Evolutionary conservation across 345 rosid species (phyloP).

Genomic region (Populus alba): DNA sequence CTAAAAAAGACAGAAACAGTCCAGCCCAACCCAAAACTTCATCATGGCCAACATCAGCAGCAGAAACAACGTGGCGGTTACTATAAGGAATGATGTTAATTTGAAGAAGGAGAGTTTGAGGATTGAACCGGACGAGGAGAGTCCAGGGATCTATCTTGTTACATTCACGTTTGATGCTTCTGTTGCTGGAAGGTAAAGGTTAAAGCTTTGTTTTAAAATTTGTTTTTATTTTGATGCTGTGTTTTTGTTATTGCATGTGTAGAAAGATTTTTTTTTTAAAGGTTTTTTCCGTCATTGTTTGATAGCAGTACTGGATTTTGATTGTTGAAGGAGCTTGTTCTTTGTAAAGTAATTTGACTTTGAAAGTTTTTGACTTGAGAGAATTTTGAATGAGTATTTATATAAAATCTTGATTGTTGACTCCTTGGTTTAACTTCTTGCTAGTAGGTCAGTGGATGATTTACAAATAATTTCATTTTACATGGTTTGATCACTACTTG

Average conservation of each 20-base stretch:
- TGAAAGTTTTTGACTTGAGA: background rate
- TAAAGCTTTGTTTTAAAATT: background rate
- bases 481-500: background rate
- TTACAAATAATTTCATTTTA: background rate
- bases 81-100: conserved; percentile 78
- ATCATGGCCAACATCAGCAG: conserved; percentile 70
- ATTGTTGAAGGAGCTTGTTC: no score
- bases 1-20: background rate
- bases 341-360: background rate
- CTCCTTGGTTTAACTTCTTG: background rate
- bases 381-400: conserved; percentile 1
- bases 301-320: background rate
- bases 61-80: conserved; percentile 64
- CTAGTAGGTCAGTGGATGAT: background rate
- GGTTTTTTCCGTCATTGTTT: background rate
- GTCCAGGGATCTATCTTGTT: conserved; percentile 67
- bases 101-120: conserved; percentile 80
- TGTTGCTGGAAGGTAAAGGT: conserved; percentile 69
- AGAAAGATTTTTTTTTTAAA: background rate
- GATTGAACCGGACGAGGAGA: conserved; percentile 61
- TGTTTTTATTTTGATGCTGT: background rate
- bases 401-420: background rate
- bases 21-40: background rate
- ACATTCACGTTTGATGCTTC: conserved; percentile 94
- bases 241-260: background rate